Evolutionary conservation across 1,284 basidiomycete species (phyloP).

Genomic region (Leccinum huronense): DNA sequence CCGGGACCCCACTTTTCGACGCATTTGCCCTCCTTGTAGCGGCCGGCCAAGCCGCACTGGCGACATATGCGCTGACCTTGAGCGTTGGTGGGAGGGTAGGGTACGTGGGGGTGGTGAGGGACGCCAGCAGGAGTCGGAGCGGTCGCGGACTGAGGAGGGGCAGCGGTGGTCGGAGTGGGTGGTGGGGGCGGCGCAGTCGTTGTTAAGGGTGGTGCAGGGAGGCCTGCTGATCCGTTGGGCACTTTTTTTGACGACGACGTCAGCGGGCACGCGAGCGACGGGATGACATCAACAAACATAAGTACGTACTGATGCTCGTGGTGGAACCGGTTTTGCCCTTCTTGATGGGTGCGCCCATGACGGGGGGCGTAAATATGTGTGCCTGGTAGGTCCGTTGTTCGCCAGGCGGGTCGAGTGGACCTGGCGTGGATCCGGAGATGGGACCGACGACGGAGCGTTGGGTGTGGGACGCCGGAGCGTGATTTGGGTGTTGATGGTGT

Average conservation of each 20-base stretch:
- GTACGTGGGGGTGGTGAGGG: slow-evolving; percentile 15
- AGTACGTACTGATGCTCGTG: slow-evolving; percentile 25
- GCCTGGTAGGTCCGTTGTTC: slow-evolving; percentile 55
- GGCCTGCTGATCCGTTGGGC: slow-evolving; percentile 25
- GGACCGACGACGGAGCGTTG: slow-evolving; percentile 26
- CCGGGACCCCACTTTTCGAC: slow-evolving; percentile 87
- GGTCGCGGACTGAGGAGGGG: slow-evolving; percentile 15
- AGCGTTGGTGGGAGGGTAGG: slow-evolving; percentile 48
- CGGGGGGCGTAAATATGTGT: slow-evolving; percentile 66
- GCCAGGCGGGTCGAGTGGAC: slow-evolving; percentile 39
- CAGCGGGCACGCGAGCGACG: slow-evolving; percentile 16
- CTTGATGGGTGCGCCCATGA: slow-evolving; percentile 66
- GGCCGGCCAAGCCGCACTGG: slow-evolving; percentile 63
- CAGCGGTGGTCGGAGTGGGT: slow-evolving; percentile 17
- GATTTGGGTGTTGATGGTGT: slow-evolving; percentile 33
- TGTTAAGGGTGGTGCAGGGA: slow-evolving; percentile 24
- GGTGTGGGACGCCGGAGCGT: slow-evolving; percentile 16
- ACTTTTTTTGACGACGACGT: slow-evolving; percentile 18
- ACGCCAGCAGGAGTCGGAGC: slow-evolving; percentile 2
- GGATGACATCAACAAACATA: not conserved
- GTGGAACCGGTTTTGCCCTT: slow-evolving; percentile 46
- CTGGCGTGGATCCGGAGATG: slow-evolving; percentile 20
- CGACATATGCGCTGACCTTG: slow-evolving; percentile 71
- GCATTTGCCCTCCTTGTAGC: slow-evolving; percentile 82
- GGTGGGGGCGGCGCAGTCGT: slow-evolving; percentile 17